Evolutionary conservation across 352 stramenopile genomes (phyloP), one percentile per base, ranked within the genome.

Genomic region (Lagenidium sp.): DNA sequence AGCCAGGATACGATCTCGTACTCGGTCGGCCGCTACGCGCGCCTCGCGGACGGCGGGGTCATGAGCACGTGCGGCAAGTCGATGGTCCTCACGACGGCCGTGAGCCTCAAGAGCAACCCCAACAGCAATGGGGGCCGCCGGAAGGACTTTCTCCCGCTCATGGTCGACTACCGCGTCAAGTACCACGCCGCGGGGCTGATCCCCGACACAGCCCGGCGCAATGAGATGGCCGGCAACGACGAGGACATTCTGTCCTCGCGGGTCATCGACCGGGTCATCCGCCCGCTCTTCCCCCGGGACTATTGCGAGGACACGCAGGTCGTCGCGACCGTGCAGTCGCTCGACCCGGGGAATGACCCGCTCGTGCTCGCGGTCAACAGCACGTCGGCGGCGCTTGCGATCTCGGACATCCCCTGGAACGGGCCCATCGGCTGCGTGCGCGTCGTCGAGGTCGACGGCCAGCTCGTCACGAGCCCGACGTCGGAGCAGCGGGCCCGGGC

Each of bases 231-330:
- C 18, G 81, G 89, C 23, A 90, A 67, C 12, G 95, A 99, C 60
- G 84, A 96, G 26, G 94, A 99, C 63, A 95, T 98, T 40, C 70
- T 99, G 48, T 93, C 96, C 31, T 97, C 82, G 41, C 87, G 95
- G 19, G 73, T 98, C 19, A 94, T 99, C 40, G 96, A 99, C 66
- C 81, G 96, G 47, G 91, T 95, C 5, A 72, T 99, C 36, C 84
- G 96, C 11, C 96, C 95, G 28, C 66, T 98, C 10, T 97, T 99
- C 56, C 82, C 90, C 7, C 72, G 90, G 21, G 94, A 96, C 36
- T 98, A 91, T 70, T 84, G 73, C 37, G 84, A 98, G 37, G 91
- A 98, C 59, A 98, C 95, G 39, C 96, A 99, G 65, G 59, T 99
- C 37, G 73, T 93, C 22, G 77, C 81, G 25, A 96, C 82, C 1